Base-by-base conservation (phyloP, 2,329 filamentous ascomycete species). In the Penicillium sp. region DNA sequence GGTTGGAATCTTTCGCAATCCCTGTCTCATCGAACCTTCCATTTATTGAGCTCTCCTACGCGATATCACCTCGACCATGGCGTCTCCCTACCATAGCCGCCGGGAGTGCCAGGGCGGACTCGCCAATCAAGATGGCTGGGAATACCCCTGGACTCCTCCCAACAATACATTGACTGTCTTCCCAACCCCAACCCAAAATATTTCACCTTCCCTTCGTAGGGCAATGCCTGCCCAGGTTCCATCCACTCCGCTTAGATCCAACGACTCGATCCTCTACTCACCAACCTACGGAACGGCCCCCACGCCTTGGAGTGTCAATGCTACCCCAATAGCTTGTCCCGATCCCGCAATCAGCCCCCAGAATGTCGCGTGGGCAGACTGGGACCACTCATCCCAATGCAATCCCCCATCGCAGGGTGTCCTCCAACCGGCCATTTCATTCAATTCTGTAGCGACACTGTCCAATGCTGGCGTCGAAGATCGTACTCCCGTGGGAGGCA, bases 101-200 rank as follows among this genome's bases (percentile, higher is more conserved):
- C 51, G 22, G 24, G 35, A 15, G 19, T 33, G 22, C 19, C 19
- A 37, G 33, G 13, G 19, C 10, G 19, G 4, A 13, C 19, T 40
- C 3, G 10, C 35, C 37, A 40, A 40, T n/a, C 35, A 40, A 24
- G 13, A 40, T 38, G 35, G 17, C 37, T 40, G 19, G 51, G 37
- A n/a, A n/a, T 53, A 53, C 24, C 51, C 51, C 35, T 53, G 51
- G 51, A 37, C 37, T 28, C 51, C 51, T 28, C 1, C 15, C 35
- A 40, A 40, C 19, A 40, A 19, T 40, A 40, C 51, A 28, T 37
- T 22, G 15, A 35, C 51, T 28, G 33, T 35, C 5, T 26, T 53
- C 8, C 26, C 33, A 4, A 53, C 15, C n/a, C 19, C 33, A 28
- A 35, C 13, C 17, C 33, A 40, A 28, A 38, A 35, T 19, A 22